phyloP scores from a whole-genome alignment of 345 rosid genomes.

The Syzygium aqueum region DNA sequence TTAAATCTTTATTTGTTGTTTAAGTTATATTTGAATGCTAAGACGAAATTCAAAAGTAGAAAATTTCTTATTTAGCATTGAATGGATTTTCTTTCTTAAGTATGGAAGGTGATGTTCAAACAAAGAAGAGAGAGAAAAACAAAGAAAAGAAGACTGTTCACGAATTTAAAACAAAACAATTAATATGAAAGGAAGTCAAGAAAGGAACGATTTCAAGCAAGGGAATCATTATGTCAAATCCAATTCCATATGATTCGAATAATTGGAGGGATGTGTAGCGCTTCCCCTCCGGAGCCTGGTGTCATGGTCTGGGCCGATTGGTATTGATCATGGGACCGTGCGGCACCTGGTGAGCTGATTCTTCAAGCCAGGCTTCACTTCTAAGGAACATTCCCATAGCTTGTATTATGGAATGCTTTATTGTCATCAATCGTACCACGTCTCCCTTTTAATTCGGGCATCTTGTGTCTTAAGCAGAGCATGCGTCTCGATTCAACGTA shows the following conservation, averaged over 20 bases:
- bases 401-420: too few species aligned
- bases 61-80: too few species aligned
- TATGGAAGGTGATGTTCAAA: too few species aligned
- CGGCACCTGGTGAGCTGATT: not conserved
- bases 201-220: not conserved
- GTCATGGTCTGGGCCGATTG: not conserved
- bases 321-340: not conserved
- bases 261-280: not conserved
- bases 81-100: too few species aligned
- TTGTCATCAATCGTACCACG: not conserved
- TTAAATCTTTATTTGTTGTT: not conserved
- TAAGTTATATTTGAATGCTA: not conserved
- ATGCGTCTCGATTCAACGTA: not conserved
- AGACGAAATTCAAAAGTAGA: not conserved
- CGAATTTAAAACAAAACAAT: too few species aligned
- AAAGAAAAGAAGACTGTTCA: too few species aligned
- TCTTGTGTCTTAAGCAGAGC: rapidly evolving
- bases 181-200: not conserved
- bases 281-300: not conserved
- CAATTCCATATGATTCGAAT: not conserved
- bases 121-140: too few species aligned
- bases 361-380: not conserved
- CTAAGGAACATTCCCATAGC: not conserved
- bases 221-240: not conserved
- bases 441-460: not conserved